phyloP scores from a whole-genome alignment of 106 monocot species.

The Acorus gramineus region DNA sequence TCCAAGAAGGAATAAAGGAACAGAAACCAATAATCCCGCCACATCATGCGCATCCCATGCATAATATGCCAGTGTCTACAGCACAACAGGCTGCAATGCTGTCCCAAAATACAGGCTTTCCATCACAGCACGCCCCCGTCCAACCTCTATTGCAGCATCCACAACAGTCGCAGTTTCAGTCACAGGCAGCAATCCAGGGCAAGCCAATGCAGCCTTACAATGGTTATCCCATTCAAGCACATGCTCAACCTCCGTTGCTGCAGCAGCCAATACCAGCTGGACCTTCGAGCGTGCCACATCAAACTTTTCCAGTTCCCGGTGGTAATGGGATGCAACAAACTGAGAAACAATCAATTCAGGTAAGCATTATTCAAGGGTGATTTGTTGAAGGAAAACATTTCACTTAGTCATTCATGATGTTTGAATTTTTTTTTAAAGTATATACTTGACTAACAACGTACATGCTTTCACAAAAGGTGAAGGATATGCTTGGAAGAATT shows the following conservation, averaged over 20 bases:
- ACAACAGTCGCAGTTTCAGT: conserved; percentile 14
- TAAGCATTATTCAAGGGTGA: not conserved
- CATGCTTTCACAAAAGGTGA: too few relatives aligned
- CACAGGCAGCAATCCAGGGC: conserved; percentile 15
- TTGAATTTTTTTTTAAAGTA: too few relatives aligned
- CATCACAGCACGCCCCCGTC: conserved; percentile 21
- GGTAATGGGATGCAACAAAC: conserved; percentile 18
- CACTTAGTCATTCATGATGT: too few relatives aligned
- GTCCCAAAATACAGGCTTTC: conserved; percentile 16
- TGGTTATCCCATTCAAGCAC: conserved; percentile 8
- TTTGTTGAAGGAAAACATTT: too few relatives aligned
- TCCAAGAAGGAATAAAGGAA: conserved; percentile 18
- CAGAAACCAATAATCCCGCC: conserved; percentile 20
- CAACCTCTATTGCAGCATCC: conserved; percentile 25
- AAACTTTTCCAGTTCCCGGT: conserved; percentile 13
- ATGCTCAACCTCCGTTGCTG: conserved; percentile 18
- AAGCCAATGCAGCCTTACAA: conserved; percentile 21
- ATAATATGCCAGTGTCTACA: conserved; percentile 9
- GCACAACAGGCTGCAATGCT: conserved; percentile 13
- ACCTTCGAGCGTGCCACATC: conserved; percentile 12
- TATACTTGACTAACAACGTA: too few relatives aligned
- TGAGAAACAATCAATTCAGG: conserved; percentile 44
- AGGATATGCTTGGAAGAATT: too few relatives aligned
- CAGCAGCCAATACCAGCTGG: conserved; percentile 33
- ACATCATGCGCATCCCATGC: conserved; percentile 18